A percentile compares a stretch with the other conserved stretches of the same genome.
Evolutionary conservation across 2,329 filamentous ascomycete genomes (phyloP).

Genomic region (Colletotrichum nymphaeae): DNA sequence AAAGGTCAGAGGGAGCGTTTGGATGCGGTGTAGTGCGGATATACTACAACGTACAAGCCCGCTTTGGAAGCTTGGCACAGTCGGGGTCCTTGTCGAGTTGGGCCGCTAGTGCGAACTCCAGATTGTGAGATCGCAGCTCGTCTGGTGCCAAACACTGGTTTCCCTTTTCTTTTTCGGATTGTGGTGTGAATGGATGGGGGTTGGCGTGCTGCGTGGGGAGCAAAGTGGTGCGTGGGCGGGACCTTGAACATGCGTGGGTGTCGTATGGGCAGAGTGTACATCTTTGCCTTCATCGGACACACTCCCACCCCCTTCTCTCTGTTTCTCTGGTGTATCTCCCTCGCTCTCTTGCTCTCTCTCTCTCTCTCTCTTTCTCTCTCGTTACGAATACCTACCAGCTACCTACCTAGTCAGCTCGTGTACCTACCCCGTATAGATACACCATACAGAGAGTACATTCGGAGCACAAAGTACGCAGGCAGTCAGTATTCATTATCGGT

Average conservation of each 20-base stretch:
- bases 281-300: constrained; percentile 9
- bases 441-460: no score
- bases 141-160: not conserved
- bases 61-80: constrained; percentile 27
- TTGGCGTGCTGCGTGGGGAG: not conserved
- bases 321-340: no score
- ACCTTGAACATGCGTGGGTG: not conserved
- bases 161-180: constrained; percentile 10
- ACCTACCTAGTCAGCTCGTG: no score
- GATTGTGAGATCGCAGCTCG: constrained; percentile 24
- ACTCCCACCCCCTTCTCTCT: not conserved
- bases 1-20: not conserved
- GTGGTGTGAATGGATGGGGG: not conserved
- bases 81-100: constrained; percentile 27
- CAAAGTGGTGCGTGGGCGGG: not conserved
- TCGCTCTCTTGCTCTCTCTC: no score
- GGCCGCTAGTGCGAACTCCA: constrained; percentile 31
- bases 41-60: constrained; percentile 18
- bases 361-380: no score
- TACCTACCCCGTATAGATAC: no score
- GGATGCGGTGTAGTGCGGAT: constrained; percentile 24
- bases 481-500: no score
- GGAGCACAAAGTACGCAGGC: no score
- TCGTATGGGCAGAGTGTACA: no score
- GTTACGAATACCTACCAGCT: no score